Evolutionary conservation across 2,329 filamentous ascomycete genomes (phyloP), one percentile per base, ranked within the genome.

Genomic region (Hypoxylon sp.): DNA sequence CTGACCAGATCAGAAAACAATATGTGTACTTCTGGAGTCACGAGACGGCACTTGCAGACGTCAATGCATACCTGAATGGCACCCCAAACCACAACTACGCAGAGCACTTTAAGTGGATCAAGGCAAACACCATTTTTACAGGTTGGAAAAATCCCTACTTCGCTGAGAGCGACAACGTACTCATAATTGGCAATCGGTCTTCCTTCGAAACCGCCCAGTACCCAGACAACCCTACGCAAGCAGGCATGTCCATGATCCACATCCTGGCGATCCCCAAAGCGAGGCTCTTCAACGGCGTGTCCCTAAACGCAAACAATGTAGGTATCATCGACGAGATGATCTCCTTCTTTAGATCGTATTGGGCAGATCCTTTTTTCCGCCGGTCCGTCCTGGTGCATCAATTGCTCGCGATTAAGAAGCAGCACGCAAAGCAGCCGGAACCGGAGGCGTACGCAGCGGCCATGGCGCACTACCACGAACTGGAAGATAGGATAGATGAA

Each of bases 211-310:
- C 32, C 1, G 67, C 1, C 4, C 74, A 75, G 53, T 74, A 75
- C 52, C 32, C 15, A 1, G 58, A 24, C 0, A 21, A 31, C 13
- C 55, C 65, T 0, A 31, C 8, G 10, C 7, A 8, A 6, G 70
- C 73, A 15, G 66, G 70, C 54, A 75, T 75, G 74, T 75, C 73
- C 2, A 60, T 71, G 44, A 48, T 75, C 3, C 74, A 75, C 51
- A 52, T 75, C 11, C 60, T 75, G 0, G 68, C 21, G n/a, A 69
- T 75, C 8, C 63, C 73, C n/a, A 66, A 55, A 17, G 51, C 51
- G 4, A 13, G 29, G 0, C 46, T 75, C n/a, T 75, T 69, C 65
- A 75, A 75, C 59, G 74, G 68, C 2, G 72, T 75, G 11, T 62
- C 71, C 2, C 61, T 75, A 1, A 19, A 46, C 35, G 11, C 15